These are phyloP conservation scores for Xylaria flabelliformis DNA, from an alignment of 495 filamentous ascomycete species.

Conservation along the genomic window DNA sequence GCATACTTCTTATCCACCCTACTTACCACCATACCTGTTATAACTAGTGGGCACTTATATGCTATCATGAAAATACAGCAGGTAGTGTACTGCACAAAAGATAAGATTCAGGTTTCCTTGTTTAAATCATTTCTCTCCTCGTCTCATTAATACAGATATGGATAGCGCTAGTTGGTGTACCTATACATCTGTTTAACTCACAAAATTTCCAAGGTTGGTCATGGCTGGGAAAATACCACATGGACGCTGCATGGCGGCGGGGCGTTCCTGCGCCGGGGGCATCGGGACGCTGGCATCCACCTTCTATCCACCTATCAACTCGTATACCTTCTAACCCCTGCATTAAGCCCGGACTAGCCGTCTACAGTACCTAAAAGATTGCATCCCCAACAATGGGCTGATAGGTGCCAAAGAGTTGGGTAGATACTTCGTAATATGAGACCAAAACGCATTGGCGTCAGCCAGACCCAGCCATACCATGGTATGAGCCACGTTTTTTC, in stretches of 20 bases:
- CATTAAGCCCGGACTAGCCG: neutral
- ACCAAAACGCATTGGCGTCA: neutral
- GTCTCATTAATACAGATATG: neutral
- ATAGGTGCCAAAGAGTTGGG: neutral
- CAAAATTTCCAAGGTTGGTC: neutral
- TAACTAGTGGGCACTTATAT: neutral
- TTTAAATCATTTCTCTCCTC: neutral
- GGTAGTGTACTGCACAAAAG: neutral
- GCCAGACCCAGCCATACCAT: neutral
- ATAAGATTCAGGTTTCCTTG: neutral
- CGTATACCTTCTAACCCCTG: neutral
- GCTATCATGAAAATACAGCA: neutral
- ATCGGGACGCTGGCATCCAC: neutral
- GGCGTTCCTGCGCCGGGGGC: conserved; percentile 17
- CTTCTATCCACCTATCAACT: conserved; percentile 1
- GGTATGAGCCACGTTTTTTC: conserved; percentile 1
- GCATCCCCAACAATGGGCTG: neutral
- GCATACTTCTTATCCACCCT: neutral
- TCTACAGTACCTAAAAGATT: neutral
- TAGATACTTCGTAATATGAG: neutral
- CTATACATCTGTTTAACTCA: neutral
- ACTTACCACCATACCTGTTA: neutral
- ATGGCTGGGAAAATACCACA: conserved; percentile 11
- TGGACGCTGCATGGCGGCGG: neutral
- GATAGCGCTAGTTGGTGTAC: neutral